phyloP scores from a whole-genome alignment of 495 filamentous ascomycete species.

The Talaromyces liani region DNA sequence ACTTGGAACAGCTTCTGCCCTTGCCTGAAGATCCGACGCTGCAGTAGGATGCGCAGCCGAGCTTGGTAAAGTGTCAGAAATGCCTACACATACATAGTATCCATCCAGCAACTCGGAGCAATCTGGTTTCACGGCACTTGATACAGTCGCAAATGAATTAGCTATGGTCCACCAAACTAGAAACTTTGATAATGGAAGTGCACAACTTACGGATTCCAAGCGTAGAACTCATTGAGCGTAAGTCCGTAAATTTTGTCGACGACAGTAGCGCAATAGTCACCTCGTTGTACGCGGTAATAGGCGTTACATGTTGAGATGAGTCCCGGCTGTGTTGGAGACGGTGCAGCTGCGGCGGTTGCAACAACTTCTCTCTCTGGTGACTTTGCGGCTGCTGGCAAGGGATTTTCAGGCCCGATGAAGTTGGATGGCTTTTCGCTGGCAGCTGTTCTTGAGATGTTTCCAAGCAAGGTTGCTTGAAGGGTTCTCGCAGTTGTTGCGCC shows the following conservation, averaged over 20 bases:
- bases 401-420: not conserved
- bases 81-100: conserved; percentile 14
- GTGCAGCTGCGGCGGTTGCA: not conserved
- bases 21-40: not conserved
- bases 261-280: conserved; percentile 12
- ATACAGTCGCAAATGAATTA: not conserved
- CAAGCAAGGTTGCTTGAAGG: not conserved
- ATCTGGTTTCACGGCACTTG: conserved; percentile 6
- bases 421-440: not conserved
- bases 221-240: conserved; percentile 13
- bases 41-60: not conserved
- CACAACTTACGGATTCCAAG: conserved; percentile 13
- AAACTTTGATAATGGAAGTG: not conserved
- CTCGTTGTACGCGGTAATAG: conserved; percentile 9
- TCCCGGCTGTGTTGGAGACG: conserved; percentile 4
- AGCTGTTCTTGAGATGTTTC: not conserved
- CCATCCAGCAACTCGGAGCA: conserved; percentile 37
- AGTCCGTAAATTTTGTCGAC: conserved; percentile 12
- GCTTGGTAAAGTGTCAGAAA: conserved; percentile 7
- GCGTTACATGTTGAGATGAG: not conserved
- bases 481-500: not conserved
- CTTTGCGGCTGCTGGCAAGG: not conserved
- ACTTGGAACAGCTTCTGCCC: conserved; percentile 7
- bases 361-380: conserved; percentile 20
- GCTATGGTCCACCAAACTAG: not conserved